Base-by-base conservation (phyloP, 129 eudicot species). In the Erigeron canadensis region DNA sequence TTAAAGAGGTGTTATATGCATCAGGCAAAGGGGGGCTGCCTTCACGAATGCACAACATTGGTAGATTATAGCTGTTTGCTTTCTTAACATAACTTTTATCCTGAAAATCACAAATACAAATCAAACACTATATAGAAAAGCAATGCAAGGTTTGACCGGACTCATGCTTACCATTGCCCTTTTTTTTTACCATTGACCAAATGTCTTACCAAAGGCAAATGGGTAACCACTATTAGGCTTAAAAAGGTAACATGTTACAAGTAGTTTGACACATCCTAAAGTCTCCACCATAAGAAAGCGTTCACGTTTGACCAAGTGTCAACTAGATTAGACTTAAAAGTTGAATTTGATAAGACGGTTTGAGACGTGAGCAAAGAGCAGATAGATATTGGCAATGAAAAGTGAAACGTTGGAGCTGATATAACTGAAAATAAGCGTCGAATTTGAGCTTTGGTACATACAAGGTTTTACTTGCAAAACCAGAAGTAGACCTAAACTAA, bases 1-100 rank as follows among this genome's bases (percentile, higher is more conserved):
- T 75, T 66, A 71, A 73, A 81, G 98, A 85, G 21, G 82, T 77
- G 80, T 85, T 86, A 69, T 86, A 72, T 55, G 76, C 83, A 82
- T 89, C 98, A 16, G 98, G 98, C 54, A 93, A 72, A 57, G 96
- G 92, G 46, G 84, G 92, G 77, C 95, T 89, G 77, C 98, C 98
- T 76, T 93, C 90, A 73, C 96, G 87, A 72, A 89, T 58, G 65
- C 98, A 93, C 80, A 93, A 83, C 76, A 89, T 84, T 43, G 96
- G 96, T 72, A 78, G 77, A 75, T 79, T 79, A 75, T 74, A 75
- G 46, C 46, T 43, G 42, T 81, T 58, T 11, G 72, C 74, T 67
- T 81, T 82, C 51, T 41, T 50, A 37, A 80, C 62, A 10, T 55
- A 71, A 65, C 45, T 71, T 17, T 78, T 85, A 73, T 83, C 89